Base-by-base conservation (phyloP, 2,329 filamentous ascomycete species). In the Daldinia sp. region DNA sequence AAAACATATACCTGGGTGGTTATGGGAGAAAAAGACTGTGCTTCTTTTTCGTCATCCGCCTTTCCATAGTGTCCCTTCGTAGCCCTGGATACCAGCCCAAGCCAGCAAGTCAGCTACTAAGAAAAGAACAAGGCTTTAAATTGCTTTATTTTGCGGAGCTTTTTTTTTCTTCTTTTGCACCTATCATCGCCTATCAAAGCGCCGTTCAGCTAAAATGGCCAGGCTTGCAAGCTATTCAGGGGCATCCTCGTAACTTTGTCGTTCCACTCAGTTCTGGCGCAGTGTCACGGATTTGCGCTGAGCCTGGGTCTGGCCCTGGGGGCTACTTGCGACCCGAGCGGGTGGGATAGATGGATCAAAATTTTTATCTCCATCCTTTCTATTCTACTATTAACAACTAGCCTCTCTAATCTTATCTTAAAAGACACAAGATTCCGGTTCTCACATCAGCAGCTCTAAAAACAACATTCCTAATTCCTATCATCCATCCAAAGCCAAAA, bases 21-120 rank as follows among this genome's bases (percentile, higher is more conserved):
- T 70, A 74, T 73, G 69, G 55, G 62, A 67, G 53, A 56, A 61
- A 65, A n/a, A 44, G 58, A 51, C 46, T 54, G 35, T 69, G 56
- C 60, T 41, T 65, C 66, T 65, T 73, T 35, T 73, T 75, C 74
- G 68, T 76, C 42, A 79, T 81, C 50, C 78, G 79, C 48, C 55
- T 55, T 55, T 50, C 37, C 57, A 37, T 56, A 42, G 46, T 28
- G 62, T 59, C 59, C 67, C 61, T 59, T 55, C 48, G 58, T 62
- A 64, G 60, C 53, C 61, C 63, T 41, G 73, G 74, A n/a, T 56
- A 44, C 44, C 61, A 63, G 50, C 70, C 37, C 37, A 66, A 65
- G 66, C 50, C 61, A 63, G 57, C 68, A 44, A 69, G 67, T 69
- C 63, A 63, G 65, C 63, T 68, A 28, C 67, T 63, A 70, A 73